Evolutionary conservation across 495 filamentous ascomycete genomes (phyloP).

Genomic region (Parachaetomium inaequale): DNA sequence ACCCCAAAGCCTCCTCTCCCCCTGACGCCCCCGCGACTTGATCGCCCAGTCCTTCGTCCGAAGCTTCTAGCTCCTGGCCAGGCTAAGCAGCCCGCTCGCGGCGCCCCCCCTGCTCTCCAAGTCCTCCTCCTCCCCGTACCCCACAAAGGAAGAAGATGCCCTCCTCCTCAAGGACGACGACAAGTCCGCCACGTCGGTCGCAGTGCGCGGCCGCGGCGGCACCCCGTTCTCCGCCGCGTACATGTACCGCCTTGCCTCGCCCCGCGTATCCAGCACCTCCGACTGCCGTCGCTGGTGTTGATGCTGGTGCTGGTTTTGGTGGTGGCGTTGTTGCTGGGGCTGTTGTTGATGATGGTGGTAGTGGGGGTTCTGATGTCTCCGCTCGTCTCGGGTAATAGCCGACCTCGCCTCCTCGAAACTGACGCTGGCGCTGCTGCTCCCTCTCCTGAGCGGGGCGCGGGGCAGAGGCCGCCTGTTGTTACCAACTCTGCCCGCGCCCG

Average conservation of each 20-base stretch:
- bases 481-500: not conserved
- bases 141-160: too few species aligned
- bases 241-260: not conserved
- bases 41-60: slow-evolving; percentile 2
- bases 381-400: not conserved
- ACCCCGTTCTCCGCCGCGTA: not conserved
- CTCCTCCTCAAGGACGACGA: not conserved
- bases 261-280: not conserved
- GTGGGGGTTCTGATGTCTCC: not conserved
- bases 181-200: not conserved
- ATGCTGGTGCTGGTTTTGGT: not conserved
- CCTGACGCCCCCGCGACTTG: not conserved
- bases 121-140: not conserved
- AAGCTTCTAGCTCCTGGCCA: slow-evolving; percentile 26
- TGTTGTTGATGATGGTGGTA: not conserved
- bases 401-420: not conserved
- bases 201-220: slow-evolving; percentile 1
- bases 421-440: not conserved
- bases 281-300: not conserved
- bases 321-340: not conserved
- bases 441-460: slow-evolving; percentile 8
- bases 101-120: slow-evolving; percentile 25
- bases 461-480: not conserved
- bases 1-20: not conserved
- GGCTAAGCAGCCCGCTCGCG: slow-evolving; percentile 35